Conservation (phyloP, 495 filamentous ascomycete genomes). For the Lasiosphaeria ovina region DNA sequence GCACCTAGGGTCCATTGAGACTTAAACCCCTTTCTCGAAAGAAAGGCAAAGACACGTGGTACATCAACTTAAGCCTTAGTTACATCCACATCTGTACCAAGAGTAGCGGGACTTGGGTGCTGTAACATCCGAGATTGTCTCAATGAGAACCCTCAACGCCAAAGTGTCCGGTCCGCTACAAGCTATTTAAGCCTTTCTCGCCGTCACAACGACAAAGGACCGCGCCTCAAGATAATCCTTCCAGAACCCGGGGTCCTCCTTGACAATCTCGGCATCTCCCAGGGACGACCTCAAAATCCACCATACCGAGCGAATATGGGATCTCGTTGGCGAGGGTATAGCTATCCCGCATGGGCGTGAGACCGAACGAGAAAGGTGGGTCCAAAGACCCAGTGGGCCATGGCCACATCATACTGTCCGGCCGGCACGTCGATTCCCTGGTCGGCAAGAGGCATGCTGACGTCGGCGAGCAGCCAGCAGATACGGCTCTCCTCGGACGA, state of each 20-base stretch:
- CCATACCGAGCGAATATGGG: conserved; percentile 17
- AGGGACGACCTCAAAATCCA: conserved; percentile 19
- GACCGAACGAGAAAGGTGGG: conserved; percentile 21
- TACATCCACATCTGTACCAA: no score
- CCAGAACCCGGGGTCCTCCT: conserved; percentile 28
- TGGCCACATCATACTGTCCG: conserved; percentile 33
- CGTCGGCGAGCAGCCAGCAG: conserved; percentile 26
- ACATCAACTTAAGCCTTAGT: not conserved
- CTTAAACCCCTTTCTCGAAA: no score
- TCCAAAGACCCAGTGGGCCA: conserved; percentile 31
- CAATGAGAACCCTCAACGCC: no score
- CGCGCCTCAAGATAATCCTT: conserved; percentile 25
- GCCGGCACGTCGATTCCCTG: not conserved
- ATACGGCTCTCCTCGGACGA: conserved; percentile 4
- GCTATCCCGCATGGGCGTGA: conserved; percentile 4
- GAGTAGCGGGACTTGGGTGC: no score
- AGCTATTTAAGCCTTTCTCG: not conserved
- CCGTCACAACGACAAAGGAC: conserved; percentile 15
- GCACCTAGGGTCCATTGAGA: no score
- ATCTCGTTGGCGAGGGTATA: conserved; percentile 20
- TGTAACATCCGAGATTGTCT: no score
- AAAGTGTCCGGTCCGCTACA: no score
- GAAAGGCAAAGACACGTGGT: no score
- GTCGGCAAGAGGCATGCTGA: conserved; percentile 21
- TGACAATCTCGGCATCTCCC: conserved; percentile 20